Evolutionary conservation across 2,329 filamentous ascomycete genomes (phyloP).

Genomic region (Aspergillus aculeatinus): DNA sequence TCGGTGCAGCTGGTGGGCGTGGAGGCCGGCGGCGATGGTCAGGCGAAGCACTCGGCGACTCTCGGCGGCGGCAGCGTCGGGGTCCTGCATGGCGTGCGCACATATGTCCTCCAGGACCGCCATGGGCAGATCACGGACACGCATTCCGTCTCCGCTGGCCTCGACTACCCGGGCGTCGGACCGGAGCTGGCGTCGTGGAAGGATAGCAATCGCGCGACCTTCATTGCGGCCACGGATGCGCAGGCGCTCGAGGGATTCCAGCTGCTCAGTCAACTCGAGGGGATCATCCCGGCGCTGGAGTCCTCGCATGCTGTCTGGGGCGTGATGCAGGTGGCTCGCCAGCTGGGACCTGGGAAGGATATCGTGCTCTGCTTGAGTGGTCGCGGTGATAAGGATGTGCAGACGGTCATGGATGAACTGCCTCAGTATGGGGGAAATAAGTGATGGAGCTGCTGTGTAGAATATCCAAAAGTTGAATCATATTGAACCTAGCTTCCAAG

Average conservation of each 20-base stretch:
- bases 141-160: constrained; percentile 87
- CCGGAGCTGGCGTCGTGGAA: constrained; percentile 91
- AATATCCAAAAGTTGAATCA: too few species aligned
- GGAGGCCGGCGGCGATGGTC: constrained; percentile 85
- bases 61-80: constrained; percentile 79
- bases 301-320: constrained; percentile 87
- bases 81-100: constrained; percentile 91
- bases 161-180: constrained; percentile 94
- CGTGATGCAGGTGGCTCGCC: constrained; percentile 82
- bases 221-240: constrained; percentile 82
- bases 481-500: too few species aligned
- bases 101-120: constrained; percentile 85
- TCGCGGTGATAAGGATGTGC: constrained; percentile 93
- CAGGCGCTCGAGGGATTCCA: constrained; percentile 84
- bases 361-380: constrained; percentile 89
- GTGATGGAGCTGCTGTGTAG: constrained; percentile 50
- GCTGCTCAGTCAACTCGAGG: constrained; percentile 79
- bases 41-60: constrained; percentile 86
- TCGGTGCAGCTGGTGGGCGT: constrained; percentile 85
- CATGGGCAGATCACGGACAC: constrained; percentile 89
- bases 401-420: constrained; percentile 89
- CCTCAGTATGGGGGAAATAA: constrained; percentile 82
- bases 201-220: constrained; percentile 76
- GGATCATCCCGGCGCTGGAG: constrained; percentile 93
- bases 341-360: constrained; percentile 78